These are phyloP conservation scores for Nicotiana benthamiana DNA, from an alignment of 257 asterid species.

Conservation along the genomic window DNA sequence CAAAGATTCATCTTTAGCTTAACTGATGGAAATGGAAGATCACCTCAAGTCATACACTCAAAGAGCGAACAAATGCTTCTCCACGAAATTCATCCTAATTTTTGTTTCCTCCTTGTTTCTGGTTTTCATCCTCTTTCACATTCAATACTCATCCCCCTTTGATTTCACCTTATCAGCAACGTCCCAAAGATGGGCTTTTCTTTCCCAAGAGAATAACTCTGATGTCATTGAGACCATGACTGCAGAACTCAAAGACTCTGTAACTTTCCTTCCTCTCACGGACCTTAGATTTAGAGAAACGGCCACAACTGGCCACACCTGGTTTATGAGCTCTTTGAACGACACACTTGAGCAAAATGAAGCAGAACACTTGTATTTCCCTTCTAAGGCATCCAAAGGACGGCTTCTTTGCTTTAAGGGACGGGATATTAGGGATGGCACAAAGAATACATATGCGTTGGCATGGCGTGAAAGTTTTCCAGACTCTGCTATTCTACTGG, in stretches of 20 bases:
- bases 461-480: slow-evolving; percentile 31
- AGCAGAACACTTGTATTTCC: slow-evolving; percentile 24
- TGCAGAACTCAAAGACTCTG: slow-evolving; percentile 13
- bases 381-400: slow-evolving; percentile 22
- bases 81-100: slow-evolving; percentile 1
- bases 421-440: slow-evolving; percentile 15
- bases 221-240: neutral
- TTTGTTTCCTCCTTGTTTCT: neutral
- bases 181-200: slow-evolving; percentile 2
- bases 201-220: neutral
- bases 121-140: slow-evolving; percentile 4
- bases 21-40: slow-evolving; percentile 8
- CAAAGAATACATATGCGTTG: slow-evolving; percentile 27
- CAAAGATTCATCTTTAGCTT: neutral
- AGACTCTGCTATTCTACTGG: slow-evolving; percentile 19
- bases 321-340: slow-evolving; percentile 31
- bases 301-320: slow-evolving; percentile 21
- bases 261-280: slow-evolving; percentile 24
- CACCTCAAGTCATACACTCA: neutral
- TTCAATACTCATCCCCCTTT: slow-evolving; percentile 5
- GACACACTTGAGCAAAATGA: slow-evolving; percentile 21
- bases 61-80: slow-evolving; percentile 10
- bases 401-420: slow-evolving; percentile 29
- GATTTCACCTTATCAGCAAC: neutral
- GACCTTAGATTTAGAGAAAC: slow-evolving; percentile 22